Conservation (phyloP, 495 filamentous ascomycete species). For the Oidiodendron maius region DNA sequence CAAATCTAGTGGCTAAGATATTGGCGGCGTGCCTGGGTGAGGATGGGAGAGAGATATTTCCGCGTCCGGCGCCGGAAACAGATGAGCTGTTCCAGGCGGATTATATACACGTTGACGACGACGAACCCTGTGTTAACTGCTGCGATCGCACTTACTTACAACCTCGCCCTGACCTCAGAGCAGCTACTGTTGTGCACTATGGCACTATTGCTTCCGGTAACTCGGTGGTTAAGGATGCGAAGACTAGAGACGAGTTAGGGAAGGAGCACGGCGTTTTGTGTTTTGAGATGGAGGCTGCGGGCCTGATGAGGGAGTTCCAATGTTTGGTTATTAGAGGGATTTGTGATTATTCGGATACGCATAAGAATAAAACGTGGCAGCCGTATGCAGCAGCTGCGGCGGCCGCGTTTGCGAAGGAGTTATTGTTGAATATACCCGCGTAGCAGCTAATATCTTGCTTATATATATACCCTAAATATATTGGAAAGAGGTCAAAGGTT, state of each 20-base stretch:
- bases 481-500: not conserved
- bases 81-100: conserved; percentile 25
- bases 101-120: conserved; percentile 26
- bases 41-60: conserved; percentile 4
- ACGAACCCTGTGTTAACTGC: conserved; percentile 17
- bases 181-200: not conserved
- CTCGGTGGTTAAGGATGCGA: conserved; percentile 16
- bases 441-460: not conserved
- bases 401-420: conserved; percentile 11
- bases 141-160: not conserved
- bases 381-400: conserved; percentile 27
- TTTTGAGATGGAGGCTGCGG: conserved; percentile 20
- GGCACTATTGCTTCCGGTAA: conserved; percentile 3
- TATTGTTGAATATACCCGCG: not conserved
- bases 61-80: conserved; percentile 19
- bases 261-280: not conserved
- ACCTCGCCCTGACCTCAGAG: conserved; percentile 1
- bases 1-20: not conserved
- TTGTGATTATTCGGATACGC: conserved; percentile 32
- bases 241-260: not conserved
- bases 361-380: conserved; percentile 39
- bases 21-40: not conserved
- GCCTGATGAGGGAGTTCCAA: conserved; percentile 13
- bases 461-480: not conserved
- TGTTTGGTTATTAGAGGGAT: conserved; percentile 25